Conservation (phyloP, 257 asterid species). For the Datura wrightii region DNA sequence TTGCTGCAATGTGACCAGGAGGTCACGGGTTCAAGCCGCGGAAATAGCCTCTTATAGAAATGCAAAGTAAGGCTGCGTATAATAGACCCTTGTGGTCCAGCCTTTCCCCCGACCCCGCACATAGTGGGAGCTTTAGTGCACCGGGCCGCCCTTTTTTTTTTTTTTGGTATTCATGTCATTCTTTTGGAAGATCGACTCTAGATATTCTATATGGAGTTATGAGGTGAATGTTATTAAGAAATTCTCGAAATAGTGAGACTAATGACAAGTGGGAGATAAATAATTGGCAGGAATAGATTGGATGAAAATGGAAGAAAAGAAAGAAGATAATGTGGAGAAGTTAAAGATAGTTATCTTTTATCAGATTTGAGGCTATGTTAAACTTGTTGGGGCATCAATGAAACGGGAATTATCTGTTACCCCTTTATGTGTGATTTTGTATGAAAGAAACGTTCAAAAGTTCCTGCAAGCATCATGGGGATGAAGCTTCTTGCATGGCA, state of each 20-base stretch:
- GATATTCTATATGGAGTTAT: neutral
- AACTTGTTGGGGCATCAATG: neutral
- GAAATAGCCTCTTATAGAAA: too few relatives aligned
- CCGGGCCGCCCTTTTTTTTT: too few relatives aligned
- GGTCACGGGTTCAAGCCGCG: too few relatives aligned
- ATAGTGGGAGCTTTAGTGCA: too few relatives aligned
- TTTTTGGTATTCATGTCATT: neutral
- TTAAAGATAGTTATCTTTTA: neutral
- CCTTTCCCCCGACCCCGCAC: too few relatives aligned
- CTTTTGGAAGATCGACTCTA: neutral
- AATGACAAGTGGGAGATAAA: neutral
- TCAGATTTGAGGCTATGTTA: neutral
- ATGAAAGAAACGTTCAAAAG: neutral
- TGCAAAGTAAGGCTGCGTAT: too few relatives aligned
- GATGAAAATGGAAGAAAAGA: neutral
- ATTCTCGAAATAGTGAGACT: neutral
- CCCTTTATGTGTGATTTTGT: neutral
- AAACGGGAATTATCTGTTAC: neutral
- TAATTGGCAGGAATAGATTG: constrained; percentile 16
- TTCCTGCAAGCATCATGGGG: neutral
- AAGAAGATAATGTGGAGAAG: neutral
- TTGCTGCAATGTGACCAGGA: too few relatives aligned
- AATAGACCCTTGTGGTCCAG: too few relatives aligned
- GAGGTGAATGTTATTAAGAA: neutral
- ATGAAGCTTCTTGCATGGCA: constrained; percentile 4